Conservation (phyloP, 1,284 basidiomycete species). For the Takashimella koratensis region DNA sequence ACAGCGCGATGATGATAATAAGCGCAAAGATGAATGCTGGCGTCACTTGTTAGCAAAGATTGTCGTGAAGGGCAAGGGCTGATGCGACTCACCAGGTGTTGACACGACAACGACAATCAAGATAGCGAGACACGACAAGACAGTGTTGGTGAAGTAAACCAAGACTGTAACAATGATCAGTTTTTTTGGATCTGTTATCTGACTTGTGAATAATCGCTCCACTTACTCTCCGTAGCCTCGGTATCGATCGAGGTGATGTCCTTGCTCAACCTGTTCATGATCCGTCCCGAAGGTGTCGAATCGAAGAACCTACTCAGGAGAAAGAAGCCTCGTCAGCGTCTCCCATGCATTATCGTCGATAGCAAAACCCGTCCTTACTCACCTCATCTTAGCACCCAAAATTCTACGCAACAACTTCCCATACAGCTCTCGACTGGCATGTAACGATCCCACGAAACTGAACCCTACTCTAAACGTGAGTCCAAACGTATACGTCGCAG, state of each 20-base stretch:
- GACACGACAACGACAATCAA: conserved; percentile 43
- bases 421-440: conserved; percentile 40
- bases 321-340: neutral
- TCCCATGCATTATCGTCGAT: neutral
- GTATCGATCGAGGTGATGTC: conserved; percentile 54
- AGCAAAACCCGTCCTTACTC: neutral
- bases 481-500: conserved; percentile 36
- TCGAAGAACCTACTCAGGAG: conserved; percentile 43
- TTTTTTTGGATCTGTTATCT: too few relatives aligned
- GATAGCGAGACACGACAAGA: conserved; percentile 38
- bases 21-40: conserved; percentile 49
- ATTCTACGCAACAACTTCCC: conserved; percentile 38
- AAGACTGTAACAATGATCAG: conserved; percentile 24
- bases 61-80: neutral
- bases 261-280: conserved; percentile 53
- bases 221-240: conserved; percentile 43
- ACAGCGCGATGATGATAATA: conserved; percentile 47
- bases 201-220: neutral
- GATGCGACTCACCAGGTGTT: conserved; percentile 38
- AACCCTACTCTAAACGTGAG: conserved; percentile 38
- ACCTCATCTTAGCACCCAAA: conserved; percentile 46
- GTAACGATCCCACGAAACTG: conserved; percentile 39
- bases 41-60: neutral
- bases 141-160: conserved; percentile 43
- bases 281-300: conserved; percentile 51